Evolutionary conservation across 805 yeast genomes (phyloP), one percentile per base, ranked within the genome.

Genomic region (Wickerhamiella siamensis): DNA sequence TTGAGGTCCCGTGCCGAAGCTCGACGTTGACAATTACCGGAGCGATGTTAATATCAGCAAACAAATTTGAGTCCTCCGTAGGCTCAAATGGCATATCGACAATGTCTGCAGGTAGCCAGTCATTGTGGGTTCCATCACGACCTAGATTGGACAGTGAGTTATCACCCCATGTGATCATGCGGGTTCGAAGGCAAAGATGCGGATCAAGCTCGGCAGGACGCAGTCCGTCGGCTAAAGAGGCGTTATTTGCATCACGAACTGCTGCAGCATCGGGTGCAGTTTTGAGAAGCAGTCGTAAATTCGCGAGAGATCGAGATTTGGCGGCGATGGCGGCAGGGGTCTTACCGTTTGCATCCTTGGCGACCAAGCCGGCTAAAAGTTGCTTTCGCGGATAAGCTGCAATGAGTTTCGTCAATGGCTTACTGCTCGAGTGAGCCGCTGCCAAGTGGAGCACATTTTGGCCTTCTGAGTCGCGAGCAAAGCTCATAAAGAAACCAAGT

Each of bases 251-350:
- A 21, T 50, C 53, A 2, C 52, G 36, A 4, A 49, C 18, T 3
- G 17, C 37, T 10, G 36, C 17, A 5, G 50, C 46, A 12, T 51
- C 57, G 1, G 53, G 50, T 6, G 31, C 31, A 8, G 48, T 46
- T 3, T 51, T 54, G 3, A 48, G 33, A 6, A 51, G 43, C 6
- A 42, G 33, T 5, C 40, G 27, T 19, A 51, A 33, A 16, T 43
- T 47, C 8, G 49, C 33, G 20, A 53, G 26, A 24, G 49, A 36
- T 16, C 57, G 54, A 27, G 24, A 26, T 19, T 43, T 37, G 2
- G 57, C 57, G 12, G 57, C 57, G 1, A 43, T 5, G 22, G 50
- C 53, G 21, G 52, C 45, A 4, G 57, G 57, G 12, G 53, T 49
- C 8, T 43, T 32, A 33, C 55, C 55, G 14, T 21, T 22, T 14